Base-by-base conservation (phyloP, 495 filamentous ascomycete species). In the Hyaloscypha bicolor region DNA sequence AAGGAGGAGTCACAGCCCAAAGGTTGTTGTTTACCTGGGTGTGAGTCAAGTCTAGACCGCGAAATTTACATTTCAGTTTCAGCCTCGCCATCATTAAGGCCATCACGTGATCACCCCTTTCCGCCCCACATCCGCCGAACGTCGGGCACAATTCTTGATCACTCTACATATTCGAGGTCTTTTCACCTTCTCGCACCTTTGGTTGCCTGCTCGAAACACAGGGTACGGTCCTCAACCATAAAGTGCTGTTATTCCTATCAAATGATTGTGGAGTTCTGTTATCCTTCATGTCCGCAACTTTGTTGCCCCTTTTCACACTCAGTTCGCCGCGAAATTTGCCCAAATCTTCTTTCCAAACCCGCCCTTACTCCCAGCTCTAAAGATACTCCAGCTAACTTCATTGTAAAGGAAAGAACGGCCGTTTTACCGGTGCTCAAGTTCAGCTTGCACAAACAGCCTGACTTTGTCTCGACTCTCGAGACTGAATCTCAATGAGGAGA, bases 241-340 rank as follows among this genome's bases (percentile, higher is more conserved):
- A 48, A 48, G 29, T 55, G 16, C 29, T 30, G 12, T 29, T 30
- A 32, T 55, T 29, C 35, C 60, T 29, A 6, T 30, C 9, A 48
- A 33, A 62, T 25, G 31, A 56, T 56, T 56, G 53, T 56, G 53
- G 19, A 30, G 53, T 56, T 5, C 53, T 56, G 53, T 56, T 56
- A 56, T 56, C 53, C 53, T 56, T 29, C 53, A 56, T 29, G 29
- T n/a, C 3, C 12, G 35, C 9, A 14, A 16, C 16, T 16, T 48
- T 19, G 42, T 12, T 14, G 16, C 42, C 9, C 11, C 4, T 48
- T 19, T 48, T 19, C 42, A 6, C 42, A 16, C 16, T 19, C 42
- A 14, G 0, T 12, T 19, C 16, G 1, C 12, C 12, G 35, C 35
- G 11, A 48, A 48, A 19, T 4, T 48, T 48, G 9, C 16, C 4